Percentiles rank a stretch among this genome's conserved stretches.
These are phyloP conservation scores for Avena eriantha DNA, from an alignment of 176 grass and related monocot species.

Conservation along the genomic window DNA sequence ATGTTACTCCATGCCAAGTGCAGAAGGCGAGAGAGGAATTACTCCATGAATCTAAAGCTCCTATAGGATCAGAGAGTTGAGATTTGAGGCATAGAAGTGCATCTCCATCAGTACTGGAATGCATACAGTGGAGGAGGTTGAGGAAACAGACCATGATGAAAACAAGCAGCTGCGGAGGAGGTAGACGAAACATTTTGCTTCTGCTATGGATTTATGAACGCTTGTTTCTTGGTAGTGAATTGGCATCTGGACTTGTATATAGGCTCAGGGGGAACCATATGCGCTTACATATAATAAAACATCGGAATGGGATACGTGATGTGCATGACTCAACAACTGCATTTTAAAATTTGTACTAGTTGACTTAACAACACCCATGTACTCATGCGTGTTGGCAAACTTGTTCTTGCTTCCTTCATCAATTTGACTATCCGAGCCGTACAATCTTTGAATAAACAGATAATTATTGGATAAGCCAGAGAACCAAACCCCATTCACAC, in stretches of 20 bases:
- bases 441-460: too few relatives aligned
- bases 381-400: background rate
- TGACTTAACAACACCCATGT: background rate
- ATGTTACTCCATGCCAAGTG: slow-evolving; percentile 35
- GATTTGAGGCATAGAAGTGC: slow-evolving; percentile 48
- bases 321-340: background rate
- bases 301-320: background rate
- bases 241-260: background rate
- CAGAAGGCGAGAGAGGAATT: background rate
- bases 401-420: too few relatives aligned
- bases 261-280: background rate
- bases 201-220: too few relatives aligned
- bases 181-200: background rate
- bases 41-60: slow-evolving; percentile 27
- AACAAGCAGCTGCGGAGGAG: background rate
- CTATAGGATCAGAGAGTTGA: slow-evolving; percentile 5
- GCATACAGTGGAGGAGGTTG: background rate
- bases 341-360: too few relatives aligned
- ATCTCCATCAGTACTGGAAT: background rate
- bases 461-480: too few relatives aligned
- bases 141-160: background rate
- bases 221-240: background rate
- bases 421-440: too few relatives aligned
- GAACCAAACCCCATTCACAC: too few relatives aligned
- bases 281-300: background rate